Evolutionary conservation across 192 early-diverging fungal species (phyloP), one percentile per base, ranked within the genome.

Genomic region (Rhizophagus sp.): DNA sequence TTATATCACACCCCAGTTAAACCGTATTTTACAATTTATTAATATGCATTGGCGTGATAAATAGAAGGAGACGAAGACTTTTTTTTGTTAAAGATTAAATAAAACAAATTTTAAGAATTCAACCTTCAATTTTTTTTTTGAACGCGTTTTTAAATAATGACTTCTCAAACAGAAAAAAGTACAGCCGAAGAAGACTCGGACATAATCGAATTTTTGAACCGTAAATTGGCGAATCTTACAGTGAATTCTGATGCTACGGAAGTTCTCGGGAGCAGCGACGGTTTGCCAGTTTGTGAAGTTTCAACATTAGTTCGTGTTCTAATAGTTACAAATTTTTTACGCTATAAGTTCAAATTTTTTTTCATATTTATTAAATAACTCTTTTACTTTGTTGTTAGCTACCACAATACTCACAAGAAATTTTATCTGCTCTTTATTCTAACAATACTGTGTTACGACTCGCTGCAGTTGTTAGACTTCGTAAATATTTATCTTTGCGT

Each of bases 111-210:
- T 47, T 47, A 2, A 13, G 12, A 47, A 47, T 47, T 47, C 9
- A 47, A 47, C 44, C 44, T 47, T 47, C 44, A 2, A 47, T 12
- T 47, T 47, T 41, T 50, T 52, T 17, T 57, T 22, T 57, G 4
- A 57, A 22, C 52, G 19, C 52, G 19, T 57, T 57, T 57, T 22
- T 4, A 57, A 57, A 17, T 57, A 70, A 70, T 70, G 68, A 47
- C 68, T 2, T 70, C 19, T n/a, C 71, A 73, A 5, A 73, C 71
- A 12, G 71, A 73, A 49, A 73, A 73, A 27, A 73, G 27, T 30
- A 73, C 71, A n/a, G 71, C 71, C 5, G 71, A 73, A 73, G 71
- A 73, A 73, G 71, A 73, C 47, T 73, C 71, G 4, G 71, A 73
- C 17, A 73, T 73, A 50, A 73, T 73, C 47, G 71, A 73, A 49